Evolutionary conservation across 2,329 filamentous ascomycete genomes (phyloP).

Genomic region (Sarocladiaceae sp.): DNA sequence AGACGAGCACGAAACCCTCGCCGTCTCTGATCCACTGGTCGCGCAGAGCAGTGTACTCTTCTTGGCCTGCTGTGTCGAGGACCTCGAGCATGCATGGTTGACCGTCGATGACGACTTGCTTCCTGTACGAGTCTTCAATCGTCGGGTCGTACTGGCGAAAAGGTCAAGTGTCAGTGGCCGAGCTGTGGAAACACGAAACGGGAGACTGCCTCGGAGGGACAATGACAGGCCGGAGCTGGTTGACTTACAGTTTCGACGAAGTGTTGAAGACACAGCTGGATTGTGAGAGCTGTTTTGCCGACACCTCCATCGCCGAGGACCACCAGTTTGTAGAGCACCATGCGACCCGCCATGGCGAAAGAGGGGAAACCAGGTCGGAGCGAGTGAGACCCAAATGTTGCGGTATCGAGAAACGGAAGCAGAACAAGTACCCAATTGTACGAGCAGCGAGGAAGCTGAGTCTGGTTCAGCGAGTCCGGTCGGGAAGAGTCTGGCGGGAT

Average conservation of each 20-base stretch:
- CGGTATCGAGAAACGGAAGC: no score
- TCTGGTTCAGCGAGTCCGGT: no score
- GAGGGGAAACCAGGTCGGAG: constrained; percentile 12
- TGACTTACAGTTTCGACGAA: constrained; percentile 82
- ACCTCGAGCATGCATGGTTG: constrained; percentile 98
- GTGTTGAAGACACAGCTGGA: constrained; percentile 95
- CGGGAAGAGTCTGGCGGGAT: background rate
- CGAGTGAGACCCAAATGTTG: constrained; percentile 11
- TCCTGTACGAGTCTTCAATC: constrained; percentile 82
- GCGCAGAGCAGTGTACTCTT: constrained; percentile 93
- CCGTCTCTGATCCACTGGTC: constrained; percentile 99
- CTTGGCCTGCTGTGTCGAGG: constrained; percentile 93
- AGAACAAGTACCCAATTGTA: no score
- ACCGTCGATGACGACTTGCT: constrained; percentile 87
- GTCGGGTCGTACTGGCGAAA: constrained; percentile 68
- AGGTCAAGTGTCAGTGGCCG: background rate
- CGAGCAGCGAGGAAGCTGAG: background rate
- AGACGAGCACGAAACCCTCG: constrained; percentile 94
- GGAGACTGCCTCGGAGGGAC: background rate
- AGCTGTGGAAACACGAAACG: background rate
- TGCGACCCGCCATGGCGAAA: constrained; percentile 73
- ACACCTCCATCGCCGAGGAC: constrained; percentile 91
- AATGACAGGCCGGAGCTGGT: constrained; percentile 7
- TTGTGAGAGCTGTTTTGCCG: constrained; percentile 88
- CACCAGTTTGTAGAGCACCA: constrained; percentile 94